Evolutionary conservation across 768 basidiomycete genomes (phyloP), one percentile per base, ranked within the genome.

Genomic region (Mrakia blollopis): DNA sequence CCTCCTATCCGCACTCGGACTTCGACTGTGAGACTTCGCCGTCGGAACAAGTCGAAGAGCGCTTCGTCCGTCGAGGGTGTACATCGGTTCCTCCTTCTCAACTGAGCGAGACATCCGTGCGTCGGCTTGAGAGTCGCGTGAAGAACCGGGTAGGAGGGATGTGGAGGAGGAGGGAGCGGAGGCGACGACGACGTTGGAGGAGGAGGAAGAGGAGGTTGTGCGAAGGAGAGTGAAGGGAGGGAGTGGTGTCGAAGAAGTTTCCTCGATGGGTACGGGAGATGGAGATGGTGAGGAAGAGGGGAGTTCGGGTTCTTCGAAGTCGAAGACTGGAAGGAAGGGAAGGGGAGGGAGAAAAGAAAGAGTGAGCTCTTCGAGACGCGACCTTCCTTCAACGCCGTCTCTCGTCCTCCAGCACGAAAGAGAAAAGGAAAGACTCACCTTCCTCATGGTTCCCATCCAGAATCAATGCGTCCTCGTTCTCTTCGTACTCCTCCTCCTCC

Each of bases 281-380:
- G 37, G 62, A 41, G 50, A 18, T 67, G n/a, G 32, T 47, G 37
- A 16, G 76, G 72, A 68, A 44, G 54, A 68, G 9, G 65, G 65
- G 16, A 72, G 35, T 35, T 84, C 82, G 73, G 82, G 81, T 41
- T 82, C 76, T 54, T 84, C 83, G 72, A 84, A 83, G 68, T 84
- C 83, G 65, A 84, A 84, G 18, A 84, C 82, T 68, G 73, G 14
- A 0, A n/a, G n/a, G n/a, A 2, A 37, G 30, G 30, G 30, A 68
- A 54, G 8, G 10, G 10, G 35, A 13, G 52, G 25, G 39, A 52
- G 18, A 21, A 37, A 21, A 37, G 23, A 23, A 21, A 21, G 5
- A n/a, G 62, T 63, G 32, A 63, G 62, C 35, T 5, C 60, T 32
- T 18, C 62, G 18, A 57, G 23, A 50, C 47, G 47, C 47, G 47